A percentile compares a stretch with the other conserved stretches of the same genome.
phyloP scores from a whole-genome alignment of 495 filamentous ascomycete species.

The Lophiotrema nucula region DNA sequence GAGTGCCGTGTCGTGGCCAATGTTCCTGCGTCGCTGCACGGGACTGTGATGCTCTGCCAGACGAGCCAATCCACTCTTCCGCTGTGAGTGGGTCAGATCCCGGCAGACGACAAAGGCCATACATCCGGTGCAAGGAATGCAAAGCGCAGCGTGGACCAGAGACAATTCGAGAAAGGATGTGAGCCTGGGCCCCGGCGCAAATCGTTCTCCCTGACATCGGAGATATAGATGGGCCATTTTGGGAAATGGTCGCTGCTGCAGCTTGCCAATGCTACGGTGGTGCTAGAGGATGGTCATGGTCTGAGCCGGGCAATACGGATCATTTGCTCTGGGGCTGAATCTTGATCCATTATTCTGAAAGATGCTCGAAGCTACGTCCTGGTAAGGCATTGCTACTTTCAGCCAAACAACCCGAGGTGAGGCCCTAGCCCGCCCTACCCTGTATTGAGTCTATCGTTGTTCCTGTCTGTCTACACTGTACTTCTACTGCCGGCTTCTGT shows the following conservation, averaged over 20 bases:
- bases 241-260: slow-evolving; percentile 37
- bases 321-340: slow-evolving; percentile 33
- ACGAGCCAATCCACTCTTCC: slow-evolving; percentile 15
- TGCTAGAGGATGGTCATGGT: slow-evolving; percentile 30
- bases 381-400: slow-evolving; percentile 33
- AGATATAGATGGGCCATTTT: slow-evolving; percentile 35
- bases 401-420: slow-evolving; percentile 34
- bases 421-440: slow-evolving; percentile 19
- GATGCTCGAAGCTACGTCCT: slow-evolving; percentile 27
- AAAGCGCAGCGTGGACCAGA: slow-evolving; percentile 30
- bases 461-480: slow-evolving; percentile 16
- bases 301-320: slow-evolving; percentile 35
- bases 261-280: slow-evolving; percentile 38
- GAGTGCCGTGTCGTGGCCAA: slow-evolving; percentile 32
- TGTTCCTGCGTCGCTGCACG: slow-evolving; percentile 37
- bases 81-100: slow-evolving; percentile 1
- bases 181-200: slow-evolving; percentile 34
- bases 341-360: slow-evolving; percentile 28
- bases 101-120: slow-evolving; percentile 17
- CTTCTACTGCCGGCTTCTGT: slow-evolving; percentile 26
- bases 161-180: slow-evolving; percentile 30
- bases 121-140: slow-evolving; percentile 35
- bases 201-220: slow-evolving; percentile 36
- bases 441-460: slow-evolving; percentile 22
- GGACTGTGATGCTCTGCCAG: slow-evolving; percentile 26